phyloP scores from a whole-genome alignment of 179 eudicot species.

The Nepenthes alata region DNA sequence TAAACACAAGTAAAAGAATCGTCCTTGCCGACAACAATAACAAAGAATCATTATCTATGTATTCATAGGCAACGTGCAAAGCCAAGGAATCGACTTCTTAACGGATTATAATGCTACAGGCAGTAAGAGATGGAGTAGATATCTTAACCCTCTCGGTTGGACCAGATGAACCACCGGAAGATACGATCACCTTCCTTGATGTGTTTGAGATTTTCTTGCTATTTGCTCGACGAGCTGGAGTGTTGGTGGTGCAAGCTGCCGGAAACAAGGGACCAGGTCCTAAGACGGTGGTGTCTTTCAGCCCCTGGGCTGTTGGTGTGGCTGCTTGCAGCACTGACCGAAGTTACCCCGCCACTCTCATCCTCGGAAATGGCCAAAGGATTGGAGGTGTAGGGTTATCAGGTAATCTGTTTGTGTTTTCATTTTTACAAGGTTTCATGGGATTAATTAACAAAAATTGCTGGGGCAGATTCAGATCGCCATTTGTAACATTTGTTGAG shows the following conservation, averaged over 20 bases:
- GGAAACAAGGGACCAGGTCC: conserved; percentile 80
- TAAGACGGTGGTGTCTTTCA: conserved; percentile 58
- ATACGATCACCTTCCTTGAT: conserved; percentile 56
- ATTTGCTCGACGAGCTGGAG: conserved; percentile 74
- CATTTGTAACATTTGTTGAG: too few relatives aligned
- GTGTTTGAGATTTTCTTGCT: conserved; percentile 69
- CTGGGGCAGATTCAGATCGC: too few relatives aligned
- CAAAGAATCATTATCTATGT: too few relatives aligned
- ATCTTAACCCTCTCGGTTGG: conserved; percentile 63
- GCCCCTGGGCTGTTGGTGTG: conserved; percentile 89
- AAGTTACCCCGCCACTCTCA: conserved; percentile 47
- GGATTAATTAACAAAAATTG: too few relatives aligned
- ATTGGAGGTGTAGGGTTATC: conserved; percentile 75
- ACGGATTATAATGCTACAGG: conserved; percentile 26
- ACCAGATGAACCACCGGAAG: conserved; percentile 84
- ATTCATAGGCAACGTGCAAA: too few relatives aligned
- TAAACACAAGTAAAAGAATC: too few relatives aligned
- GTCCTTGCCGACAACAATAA: too few relatives aligned
- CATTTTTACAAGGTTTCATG: not conserved
- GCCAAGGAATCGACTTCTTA: too few relatives aligned
- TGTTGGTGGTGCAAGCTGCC: conserved; percentile 81
- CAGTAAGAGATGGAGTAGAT: conserved; percentile 72
- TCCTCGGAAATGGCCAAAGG: conserved; percentile 58
- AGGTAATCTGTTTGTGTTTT: conserved; percentile 18
- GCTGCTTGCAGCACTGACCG: conserved; percentile 61